Base-by-base conservation (phyloP, 495 filamentous ascomycete genomes). In the Penicillium antarcticum region DNA sequence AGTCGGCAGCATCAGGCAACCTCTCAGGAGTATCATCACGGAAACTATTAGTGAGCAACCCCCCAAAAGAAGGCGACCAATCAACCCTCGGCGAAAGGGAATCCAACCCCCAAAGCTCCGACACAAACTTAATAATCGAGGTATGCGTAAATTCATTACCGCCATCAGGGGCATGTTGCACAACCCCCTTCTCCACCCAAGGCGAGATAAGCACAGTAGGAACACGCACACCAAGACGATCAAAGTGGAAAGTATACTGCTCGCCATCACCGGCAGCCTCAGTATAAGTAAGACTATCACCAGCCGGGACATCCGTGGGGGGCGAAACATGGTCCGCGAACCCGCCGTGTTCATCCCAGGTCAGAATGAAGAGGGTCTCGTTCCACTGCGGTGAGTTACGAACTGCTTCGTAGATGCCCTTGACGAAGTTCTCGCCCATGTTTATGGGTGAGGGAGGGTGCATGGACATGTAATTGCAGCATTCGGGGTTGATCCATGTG, bases 401-500 rank as follows among this genome's bases (percentile, higher is more conserved):
- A 13, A 79, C 37, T 3, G 75, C 74, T 46, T 79, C 76, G 52
- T 80, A 79, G 50, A 81, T 69, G 9, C 67, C 57, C 62, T 80
- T 80, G 55, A 81, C 62, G 42, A 77, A 74, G 42, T 56, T 62
- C 57, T 81, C 76, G 40, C 77, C 76, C 50, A 73, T 66, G 26
- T 71, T 71, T 43, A 76, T 73, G 4, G 71, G 74, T 5, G 69
- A 72, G 1, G 71, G 66, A 0, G 75, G 77, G 59, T 79, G 76
- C 63, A 78, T 72, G 24, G 75, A 78, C 47, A 66, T 75, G 45
- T 72, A 75, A 12, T 56, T 56, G 63, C 78, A 80, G 66, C 76
- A 80, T 33, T 75, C 73, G 2, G 78, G 76, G 58, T 81, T 80
- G 60, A 81, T 72, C 66, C 71, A 81, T 21, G 68, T 73, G 46